These are phyloP conservation scores for Camellia oleifera DNA, from an alignment of 179 eudicot genomes.

Conservation along the genomic window DNA sequence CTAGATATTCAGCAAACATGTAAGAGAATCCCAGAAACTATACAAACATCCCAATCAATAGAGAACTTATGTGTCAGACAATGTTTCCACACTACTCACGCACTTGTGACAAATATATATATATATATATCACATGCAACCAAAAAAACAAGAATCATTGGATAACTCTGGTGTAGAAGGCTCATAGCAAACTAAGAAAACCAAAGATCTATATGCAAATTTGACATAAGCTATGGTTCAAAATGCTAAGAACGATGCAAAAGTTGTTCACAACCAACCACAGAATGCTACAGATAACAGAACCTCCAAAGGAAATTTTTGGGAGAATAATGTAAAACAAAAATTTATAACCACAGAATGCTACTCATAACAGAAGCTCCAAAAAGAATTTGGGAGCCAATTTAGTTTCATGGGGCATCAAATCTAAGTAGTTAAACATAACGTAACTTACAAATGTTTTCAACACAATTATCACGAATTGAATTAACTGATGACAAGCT, in stretches of 20 bases:
- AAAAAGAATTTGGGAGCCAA: not conserved
- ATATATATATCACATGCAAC: not conserved
- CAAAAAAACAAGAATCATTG: not conserved
- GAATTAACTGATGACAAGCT: not conserved
- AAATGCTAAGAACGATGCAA: not conserved
- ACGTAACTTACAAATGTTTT: not conserved
- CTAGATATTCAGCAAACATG: not conserved
- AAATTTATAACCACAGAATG: not conserved
- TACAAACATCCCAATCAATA: no score
- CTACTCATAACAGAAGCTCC: not conserved
- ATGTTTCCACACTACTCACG: no score
- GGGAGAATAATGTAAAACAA: no score
- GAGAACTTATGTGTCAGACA: no score
- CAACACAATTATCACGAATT: not conserved
- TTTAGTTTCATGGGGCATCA: not conserved
- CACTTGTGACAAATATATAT: no score
- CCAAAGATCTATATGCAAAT: not conserved
- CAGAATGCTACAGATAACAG: not conserved
- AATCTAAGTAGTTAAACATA: not conserved
- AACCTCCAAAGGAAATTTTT: no score
- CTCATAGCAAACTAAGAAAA: not conserved
- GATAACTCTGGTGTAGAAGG: not conserved
- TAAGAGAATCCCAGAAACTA: no score
- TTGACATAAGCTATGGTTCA: not conserved
- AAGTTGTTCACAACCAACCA: not conserved